Conservation (phyloP, 1,284 basidiomycete species). For the Cryptococcus deneoformans region DNA sequence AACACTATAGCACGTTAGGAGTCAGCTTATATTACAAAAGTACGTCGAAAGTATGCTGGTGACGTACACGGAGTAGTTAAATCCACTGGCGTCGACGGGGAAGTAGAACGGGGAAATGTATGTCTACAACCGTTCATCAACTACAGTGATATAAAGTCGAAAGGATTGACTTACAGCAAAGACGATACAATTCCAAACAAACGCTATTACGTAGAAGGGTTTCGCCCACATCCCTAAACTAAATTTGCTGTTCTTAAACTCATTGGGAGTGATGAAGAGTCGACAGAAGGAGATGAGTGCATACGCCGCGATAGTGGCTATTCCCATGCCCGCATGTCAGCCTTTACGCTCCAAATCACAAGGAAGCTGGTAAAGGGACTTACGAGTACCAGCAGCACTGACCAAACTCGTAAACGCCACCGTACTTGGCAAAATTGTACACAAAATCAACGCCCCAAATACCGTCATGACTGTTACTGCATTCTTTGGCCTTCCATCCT, state of each 20-base stretch:
- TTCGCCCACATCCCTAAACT: conserved; percentile 63
- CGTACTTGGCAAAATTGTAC: conserved; percentile 77
- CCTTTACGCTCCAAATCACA: neutral
- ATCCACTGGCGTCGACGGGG: conserved; percentile 65
- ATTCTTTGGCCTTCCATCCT: conserved; percentile 68
- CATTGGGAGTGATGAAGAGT: conserved; percentile 67
- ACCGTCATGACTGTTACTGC: conserved; percentile 77
- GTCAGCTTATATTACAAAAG: neutral
- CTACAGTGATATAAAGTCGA: neutral
- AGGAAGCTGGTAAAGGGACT: neutral
- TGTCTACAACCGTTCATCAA: neutral
- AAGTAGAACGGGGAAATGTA: conserved; percentile 69
- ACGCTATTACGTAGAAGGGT: conserved; percentile 64
- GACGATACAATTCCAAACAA: conserved; percentile 67
- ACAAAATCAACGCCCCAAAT: conserved; percentile 67
- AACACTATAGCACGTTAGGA: neutral
- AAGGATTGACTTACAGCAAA: conserved; percentile 56
- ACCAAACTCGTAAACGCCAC: conserved; percentile 83
- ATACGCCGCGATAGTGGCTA: conserved; percentile 59
- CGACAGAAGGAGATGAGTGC: conserved; percentile 70
- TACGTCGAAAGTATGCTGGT: neutral
- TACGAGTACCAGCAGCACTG: conserved; percentile 61
- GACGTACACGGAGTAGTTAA: conserved; percentile 57
- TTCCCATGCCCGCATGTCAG: conserved; percentile 59
- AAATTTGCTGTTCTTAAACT: conserved; percentile 68